Evolutionary conservation across 2,329 filamentous ascomycete species (phyloP), one percentile per base, ranked within the genome.

Genomic region (Fusarium brachygibbosum): DNA sequence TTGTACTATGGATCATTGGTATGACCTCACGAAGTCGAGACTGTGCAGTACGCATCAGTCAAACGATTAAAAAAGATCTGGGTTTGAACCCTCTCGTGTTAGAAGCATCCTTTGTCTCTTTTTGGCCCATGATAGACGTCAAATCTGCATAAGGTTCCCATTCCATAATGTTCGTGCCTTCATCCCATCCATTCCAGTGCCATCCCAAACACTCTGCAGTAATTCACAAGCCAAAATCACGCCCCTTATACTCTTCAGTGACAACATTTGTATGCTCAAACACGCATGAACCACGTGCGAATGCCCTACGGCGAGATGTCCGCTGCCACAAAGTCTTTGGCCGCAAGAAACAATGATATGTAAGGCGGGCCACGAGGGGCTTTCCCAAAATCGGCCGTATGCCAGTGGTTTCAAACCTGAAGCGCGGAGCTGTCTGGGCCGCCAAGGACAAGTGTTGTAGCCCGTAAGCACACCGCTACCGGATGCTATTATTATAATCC

Each of bases 131-230:
- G 66, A 67, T 72, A 70, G 68, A 72, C 72, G 60, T 74, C 69
- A 66, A 70, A 70, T 73, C 66, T 70, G 66, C 68, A 70, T 69
- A 41, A 51, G 59, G 54, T 71, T 67, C 55, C 70, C 61, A 58
- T 74, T 69, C 72, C 60, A 64, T 67, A 73, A 67, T 71, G 63
- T 72, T 73, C 72, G 59, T 74, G 48, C 71, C 68, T 68, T 71
- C 72, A 50, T 74, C 69, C 66, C 58, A 52, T 63, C 66, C 70
- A 51, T 69, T 66, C 58, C 69, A 40, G 54, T 62, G 40, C 64
- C 64, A 51, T 60, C 69, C 68, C 63, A 68, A 68, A 63, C 57
- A 62, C 70, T 65, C 54, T 60, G 50, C 38, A 61, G 66, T 58
- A 70, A 70, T 61, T 64, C 58, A 53, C 59, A 68, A 60, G 54